Evolutionary conservation across 2,329 filamentous ascomycete species (phyloP), one percentile per base, ranked within the genome.

Genomic region (Pseudogymnoascus sp.): DNA sequence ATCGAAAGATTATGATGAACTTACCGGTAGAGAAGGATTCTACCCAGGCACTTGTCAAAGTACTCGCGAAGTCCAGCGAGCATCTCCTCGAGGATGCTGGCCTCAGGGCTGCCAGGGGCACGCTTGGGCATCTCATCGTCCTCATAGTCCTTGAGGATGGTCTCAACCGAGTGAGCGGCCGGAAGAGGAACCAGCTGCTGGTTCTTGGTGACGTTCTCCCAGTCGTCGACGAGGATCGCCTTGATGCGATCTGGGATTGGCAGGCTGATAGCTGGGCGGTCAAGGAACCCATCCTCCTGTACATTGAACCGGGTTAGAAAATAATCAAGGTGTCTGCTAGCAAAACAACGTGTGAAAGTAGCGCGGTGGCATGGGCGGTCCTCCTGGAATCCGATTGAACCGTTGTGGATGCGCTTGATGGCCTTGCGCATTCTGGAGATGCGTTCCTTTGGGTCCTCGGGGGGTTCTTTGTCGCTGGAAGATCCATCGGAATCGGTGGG

Each of bases 151-250:
- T 91, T 83, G 14, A 99, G 79, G 66, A 99, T 91, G 68, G 85
- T 79, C 67, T 83, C 85, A 65, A 95, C 91, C 0, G 93, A 86
- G 61, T 88, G 84, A 29, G 82, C 80, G 57, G 91, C 87, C 0
- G 95, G 95, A 14, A 99, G 80, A 1, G 90, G 87, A 34, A 97
- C 91, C 3, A 97, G 86, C 73, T 93, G 90, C 69, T 91, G 86
- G 73, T 96, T 95, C 78, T 97, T 97, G 64, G 95, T 99, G 66
- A 99, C 87, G 71, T 97, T 96, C 76, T 99, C 95, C 95, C 95
- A 99, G 75, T 99, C 95, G 73, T 99, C 95, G 21, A 99, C 95
- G 2, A 99, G 85, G 67, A 96, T 83, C 14, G 90, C 91, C 78
- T 97, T 97, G 68, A 99, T 82, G 68, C 89, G 86, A 73, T 97